Conservation (phyloP, 495 filamentous ascomycete species). For the Penicillium maclennaniae region DNA sequence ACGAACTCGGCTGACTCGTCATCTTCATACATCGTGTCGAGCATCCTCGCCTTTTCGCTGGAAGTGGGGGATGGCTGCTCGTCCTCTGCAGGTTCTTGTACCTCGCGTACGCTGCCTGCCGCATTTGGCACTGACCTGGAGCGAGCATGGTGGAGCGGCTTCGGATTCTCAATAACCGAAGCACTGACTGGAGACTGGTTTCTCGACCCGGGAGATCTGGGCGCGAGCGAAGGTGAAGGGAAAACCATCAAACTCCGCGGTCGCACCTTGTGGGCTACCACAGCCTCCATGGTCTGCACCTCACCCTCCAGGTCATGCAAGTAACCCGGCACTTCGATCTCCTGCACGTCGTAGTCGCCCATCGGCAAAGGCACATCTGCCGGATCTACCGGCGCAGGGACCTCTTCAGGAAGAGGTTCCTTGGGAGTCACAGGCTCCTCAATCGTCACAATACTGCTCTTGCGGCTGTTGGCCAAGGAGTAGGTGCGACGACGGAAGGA, state of each 20-base stretch:
- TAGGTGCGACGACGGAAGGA: constrained; percentile 40
- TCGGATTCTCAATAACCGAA: constrained; percentile 17
- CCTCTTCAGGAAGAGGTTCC: constrained; percentile 15
- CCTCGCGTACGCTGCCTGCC: constrained; percentile 15
- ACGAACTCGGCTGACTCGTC: constrained; percentile 33
- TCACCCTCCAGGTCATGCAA: constrained; percentile 56
- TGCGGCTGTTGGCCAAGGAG: constrained; percentile 28
- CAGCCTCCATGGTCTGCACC: constrained; percentile 47
- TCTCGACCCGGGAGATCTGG: constrained; percentile 35
- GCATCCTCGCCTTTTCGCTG: constrained; percentile 32
- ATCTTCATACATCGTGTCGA: constrained; percentile 45
- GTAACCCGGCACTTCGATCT: constrained; percentile 69
- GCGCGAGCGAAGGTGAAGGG: constrained; percentile 30
- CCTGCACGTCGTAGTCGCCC: constrained; percentile 63
- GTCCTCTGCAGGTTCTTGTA: constrained; percentile 14
- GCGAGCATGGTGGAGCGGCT: constrained; percentile 41
- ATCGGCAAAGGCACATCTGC: constrained; percentile 61
- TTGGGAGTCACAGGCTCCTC: constrained; percentile 30
- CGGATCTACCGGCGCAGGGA: constrained; percentile 39
- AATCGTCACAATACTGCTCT: constrained; percentile 37
- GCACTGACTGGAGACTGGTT: constrained; percentile 29
- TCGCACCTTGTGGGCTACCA: constrained; percentile 47
- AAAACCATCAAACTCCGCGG: constrained; percentile 63
- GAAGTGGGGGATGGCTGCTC: constrained; percentile 27
- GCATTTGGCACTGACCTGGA: constrained; percentile 52